Conservation (phyloP, 1,284 basidiomycete genomes). For the Papiliotrema flavescens region DNA sequence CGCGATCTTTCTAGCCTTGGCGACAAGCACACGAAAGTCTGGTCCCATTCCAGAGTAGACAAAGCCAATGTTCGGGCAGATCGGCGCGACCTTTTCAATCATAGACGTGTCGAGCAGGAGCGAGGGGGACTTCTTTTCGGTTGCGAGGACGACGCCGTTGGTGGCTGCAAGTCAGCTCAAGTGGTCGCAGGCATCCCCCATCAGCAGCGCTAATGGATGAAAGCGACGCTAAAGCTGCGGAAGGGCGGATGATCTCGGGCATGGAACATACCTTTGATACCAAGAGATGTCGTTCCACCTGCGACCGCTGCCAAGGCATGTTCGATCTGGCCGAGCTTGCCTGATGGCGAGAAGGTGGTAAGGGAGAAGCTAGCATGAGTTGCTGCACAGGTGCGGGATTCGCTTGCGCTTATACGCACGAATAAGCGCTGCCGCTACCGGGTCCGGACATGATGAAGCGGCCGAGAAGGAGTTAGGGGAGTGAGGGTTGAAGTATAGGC, state of each 20-base stretch:
- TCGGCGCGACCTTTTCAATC: constrained; percentile 91
- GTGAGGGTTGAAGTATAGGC: neutral
- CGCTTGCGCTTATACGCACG: neutral
- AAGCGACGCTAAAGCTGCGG: neutral
- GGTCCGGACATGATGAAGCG: neutral
- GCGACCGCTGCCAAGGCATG: constrained; percentile 96
- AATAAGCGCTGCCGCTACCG: neutral
- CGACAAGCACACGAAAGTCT: constrained; percentile 90
- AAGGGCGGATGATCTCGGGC: neutral
- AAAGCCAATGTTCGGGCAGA: constrained; percentile 98
- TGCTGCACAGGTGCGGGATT: neutral
- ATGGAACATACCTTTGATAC: constrained; percentile 80
- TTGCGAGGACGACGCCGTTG: constrained; percentile 98
- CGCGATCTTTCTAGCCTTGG: constrained; percentile 93
- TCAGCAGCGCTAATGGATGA: neutral
- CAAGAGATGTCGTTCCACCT: constrained; percentile 94
- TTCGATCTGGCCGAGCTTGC: constrained; percentile 98
- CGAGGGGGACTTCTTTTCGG: constrained; percentile 98
- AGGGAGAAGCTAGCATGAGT: constrained; percentile 76
- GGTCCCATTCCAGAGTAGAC: constrained; percentile 99
- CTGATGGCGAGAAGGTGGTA: constrained; percentile 97
- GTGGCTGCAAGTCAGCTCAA: constrained; percentile 60
- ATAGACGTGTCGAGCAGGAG: constrained; percentile 96
- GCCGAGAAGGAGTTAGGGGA: neutral
- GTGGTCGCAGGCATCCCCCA: neutral